Evolutionary conservation across 148 eudicot species (phyloP), one percentile per base, ranked within the genome.

Genomic region (Selenicereus undatus): DNA sequence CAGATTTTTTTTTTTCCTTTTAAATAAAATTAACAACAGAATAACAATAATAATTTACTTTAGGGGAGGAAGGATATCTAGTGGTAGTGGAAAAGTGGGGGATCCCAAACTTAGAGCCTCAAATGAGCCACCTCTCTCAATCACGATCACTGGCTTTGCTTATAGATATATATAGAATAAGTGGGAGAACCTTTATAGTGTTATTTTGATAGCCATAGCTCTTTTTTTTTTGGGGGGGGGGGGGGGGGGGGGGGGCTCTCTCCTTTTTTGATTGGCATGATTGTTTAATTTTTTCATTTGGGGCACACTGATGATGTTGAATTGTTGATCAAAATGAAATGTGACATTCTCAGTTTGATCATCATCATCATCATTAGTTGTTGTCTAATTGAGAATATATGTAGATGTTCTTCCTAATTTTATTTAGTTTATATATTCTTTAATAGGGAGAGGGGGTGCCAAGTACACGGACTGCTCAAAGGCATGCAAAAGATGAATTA

Each of bases 121-220:
- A n/a, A n/a, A 22, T 62, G 26, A 62, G 68, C 68, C 68, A 62
- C 68, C 9, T 64, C 68, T 64, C 68, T 64, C 68, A 64, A 64
- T 64, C 68, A n/a, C 22, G 68, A 27, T 27, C 39, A 36, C 4
- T 36, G 5, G 7, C 68, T 64, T 64, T n/a, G 68, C 12, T n/a
- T 64, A n/a, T 24, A 56, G 6, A 54, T 52, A 52, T 14, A 52
- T 10, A 10, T 10, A 60, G n/a, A 64, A 22, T 64, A 64, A 7
- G 68, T 64, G 68, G 68, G 12, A 17, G 68, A n/a, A n/a, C n/a
- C 26, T n/a, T n/a, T 64, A 7, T 62, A 62, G 26, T 64, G 3
- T n/a, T n/a, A 39, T 1, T 64, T 64, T 11, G 9, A 64, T 64
- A 8, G 6, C 27, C 12, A 22, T 24, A 7, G 0, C 68, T 24